phyloP scores from a whole-genome alignment of 2,329 filamentous ascomycete species.

The Elsinoe fawcettii region DNA sequence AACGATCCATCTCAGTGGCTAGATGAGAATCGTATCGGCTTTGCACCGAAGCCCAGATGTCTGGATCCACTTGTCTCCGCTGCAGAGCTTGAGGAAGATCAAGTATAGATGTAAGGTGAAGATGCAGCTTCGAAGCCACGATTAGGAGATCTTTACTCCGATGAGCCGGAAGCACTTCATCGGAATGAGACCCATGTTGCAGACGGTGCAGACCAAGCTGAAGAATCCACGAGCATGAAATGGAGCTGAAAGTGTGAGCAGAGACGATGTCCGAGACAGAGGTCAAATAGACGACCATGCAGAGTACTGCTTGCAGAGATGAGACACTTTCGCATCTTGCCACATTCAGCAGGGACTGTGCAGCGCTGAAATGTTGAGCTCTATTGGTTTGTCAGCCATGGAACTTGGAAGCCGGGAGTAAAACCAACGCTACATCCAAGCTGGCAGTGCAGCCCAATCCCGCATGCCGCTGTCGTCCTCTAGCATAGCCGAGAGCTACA shows the following conservation, averaged over 20 bases:
- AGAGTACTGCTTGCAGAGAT: constrained; percentile 1
- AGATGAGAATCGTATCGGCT: constrained; percentile 9
- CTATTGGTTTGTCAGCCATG: neutral
- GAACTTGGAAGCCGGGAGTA: neutral
- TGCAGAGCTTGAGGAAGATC: constrained; percentile 1
- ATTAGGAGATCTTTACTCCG: constrained; percentile 1
- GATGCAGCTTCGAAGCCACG: neutral
- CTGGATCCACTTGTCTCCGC: neutral
- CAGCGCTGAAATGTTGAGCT: neutral
- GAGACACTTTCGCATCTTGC: neutral
- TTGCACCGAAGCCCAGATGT: constrained; percentile 2
- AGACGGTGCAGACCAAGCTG: constrained; percentile 10
- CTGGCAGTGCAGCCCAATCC: neutral
- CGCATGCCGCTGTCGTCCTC: neutral
- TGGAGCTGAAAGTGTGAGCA: constrained; percentile 7
- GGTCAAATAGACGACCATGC: constrained; percentile 1
- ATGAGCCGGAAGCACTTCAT: neutral
- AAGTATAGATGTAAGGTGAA: neutral
- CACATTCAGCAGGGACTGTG: neutral
- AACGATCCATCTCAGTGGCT: neutral
- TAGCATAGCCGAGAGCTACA: constrained; percentile 1
- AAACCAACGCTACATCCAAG: neutral
- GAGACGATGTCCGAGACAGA: neutral
- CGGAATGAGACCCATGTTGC: neutral
- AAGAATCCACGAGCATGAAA: constrained; percentile 6